Evolutionary conservation across 1,139 yeast species (phyloP).

Genomic region (Diutina siamensis): DNA sequence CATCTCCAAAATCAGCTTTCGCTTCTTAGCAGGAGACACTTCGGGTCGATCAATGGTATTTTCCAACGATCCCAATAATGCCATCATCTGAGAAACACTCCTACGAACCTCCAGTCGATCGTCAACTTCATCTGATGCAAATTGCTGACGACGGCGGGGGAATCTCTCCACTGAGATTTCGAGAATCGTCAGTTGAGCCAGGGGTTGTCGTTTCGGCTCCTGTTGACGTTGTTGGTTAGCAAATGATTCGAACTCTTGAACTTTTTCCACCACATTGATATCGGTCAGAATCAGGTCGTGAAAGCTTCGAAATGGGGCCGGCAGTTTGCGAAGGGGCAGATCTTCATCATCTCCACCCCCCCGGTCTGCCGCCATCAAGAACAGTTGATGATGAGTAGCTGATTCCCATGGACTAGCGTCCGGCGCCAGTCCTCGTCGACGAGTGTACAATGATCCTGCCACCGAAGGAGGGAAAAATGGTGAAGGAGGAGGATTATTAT

Average conservation of each 20-base stretch:
- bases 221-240: not conserved
- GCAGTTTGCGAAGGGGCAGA: not conserved
- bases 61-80: conserved; percentile 12
- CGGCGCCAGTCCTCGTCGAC: conserved; percentile 6
- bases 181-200: conserved; percentile 1
- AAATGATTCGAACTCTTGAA: not conserved
- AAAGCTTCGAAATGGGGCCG: conserved; percentile 2
- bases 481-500: not conserved
- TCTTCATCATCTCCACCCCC: not conserved
- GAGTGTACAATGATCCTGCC: not conserved
- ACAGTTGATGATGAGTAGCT: conserved; percentile 3
- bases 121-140: not conserved
- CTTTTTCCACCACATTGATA: not conserved
- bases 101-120: conserved; percentile 2
- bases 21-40: not conserved
- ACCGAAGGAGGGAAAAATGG: conserved; percentile 1
- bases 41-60: not conserved
- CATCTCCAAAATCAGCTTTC: conserved; percentile 6
- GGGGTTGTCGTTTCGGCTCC: not conserved
- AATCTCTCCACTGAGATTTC: conserved; percentile 1
- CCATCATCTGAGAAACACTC: conserved; percentile 13
- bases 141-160: not conserved
- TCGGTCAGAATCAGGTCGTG: conserved; percentile 3
- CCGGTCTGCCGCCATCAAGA: not conserved
- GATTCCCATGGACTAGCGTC: not conserved